A percentile compares a stretch with the other conserved stretches of the same genome.
Evolutionary conservation across 306 rosid species (phyloP).

Genomic region (Quercus berberidifolia): DNA sequence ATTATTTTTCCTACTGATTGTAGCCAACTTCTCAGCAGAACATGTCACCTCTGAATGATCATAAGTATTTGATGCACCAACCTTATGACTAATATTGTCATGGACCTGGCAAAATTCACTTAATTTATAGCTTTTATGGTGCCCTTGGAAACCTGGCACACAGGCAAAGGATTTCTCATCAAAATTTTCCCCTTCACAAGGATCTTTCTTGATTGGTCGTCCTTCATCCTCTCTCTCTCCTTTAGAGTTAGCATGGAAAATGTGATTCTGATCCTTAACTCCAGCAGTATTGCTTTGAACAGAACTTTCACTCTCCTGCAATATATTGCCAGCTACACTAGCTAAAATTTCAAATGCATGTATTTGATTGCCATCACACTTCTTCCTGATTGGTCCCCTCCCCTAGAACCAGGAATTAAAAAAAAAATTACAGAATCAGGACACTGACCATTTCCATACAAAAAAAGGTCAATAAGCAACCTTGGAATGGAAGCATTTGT

Average conservation of each 20-base stretch:
- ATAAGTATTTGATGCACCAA: conserved; percentile 18
- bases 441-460: conserved; percentile 13
- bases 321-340: conserved; percentile 58
- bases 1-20: neutral
- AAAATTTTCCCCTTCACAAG: conserved; percentile 32
- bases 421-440: conserved; percentile 13
- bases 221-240: conserved; percentile 22
- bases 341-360: conserved; percentile 72
- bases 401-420: conserved; percentile 44
- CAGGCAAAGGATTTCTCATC: conserved; percentile 24
- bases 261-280: conserved; percentile 16
- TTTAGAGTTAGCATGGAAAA: conserved; percentile 9
- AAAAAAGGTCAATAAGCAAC: neutral
- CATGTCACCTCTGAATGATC: conserved; percentile 9
- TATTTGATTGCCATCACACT: conserved; percentile 35
- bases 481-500: conserved; percentile 14
- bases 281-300: conserved; percentile 17
- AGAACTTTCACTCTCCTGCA: conserved; percentile 42
- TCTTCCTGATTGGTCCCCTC: conserved; percentile 51
- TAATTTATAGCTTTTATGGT: conserved; percentile 37
- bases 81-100: conserved; percentile 13
- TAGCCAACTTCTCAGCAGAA: conserved; percentile 11
- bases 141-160: conserved; percentile 26
- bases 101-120: conserved; percentile 16
- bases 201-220: conserved; percentile 27